These are phyloP conservation scores for Hypericum perforatum DNA, from an alignment of 345 rosid genomes.

Conservation along the genomic window DNA sequence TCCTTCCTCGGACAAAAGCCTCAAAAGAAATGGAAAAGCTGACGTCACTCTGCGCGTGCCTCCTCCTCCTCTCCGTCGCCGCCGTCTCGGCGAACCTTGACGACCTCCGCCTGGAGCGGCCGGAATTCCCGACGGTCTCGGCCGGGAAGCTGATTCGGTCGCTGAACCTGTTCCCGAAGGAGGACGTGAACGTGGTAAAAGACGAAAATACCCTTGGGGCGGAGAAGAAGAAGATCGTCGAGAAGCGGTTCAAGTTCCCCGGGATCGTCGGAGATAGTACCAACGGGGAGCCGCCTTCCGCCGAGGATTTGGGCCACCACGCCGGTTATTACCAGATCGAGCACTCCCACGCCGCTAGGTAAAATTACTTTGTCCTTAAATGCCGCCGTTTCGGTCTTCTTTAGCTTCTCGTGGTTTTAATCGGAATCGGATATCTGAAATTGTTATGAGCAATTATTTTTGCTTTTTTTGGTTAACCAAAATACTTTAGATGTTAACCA, in stretches of 20 bases:
- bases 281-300: conserved; percentile 18
- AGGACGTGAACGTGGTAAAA: conserved; percentile 47
- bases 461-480: no score
- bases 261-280: conserved; percentile 22
- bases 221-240: conserved; percentile 34
- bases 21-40: no score
- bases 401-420: no score
- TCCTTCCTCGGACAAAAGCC: no score
- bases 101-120: conserved; percentile 18
- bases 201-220: conserved; percentile 6
- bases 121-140: conserved; percentile 52
- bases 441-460: no score
- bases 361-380: no score
- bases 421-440: no score
- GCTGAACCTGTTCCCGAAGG: conserved; percentile 74
- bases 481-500: no score
- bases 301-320: conserved; percentile 78
- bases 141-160: conserved; percentile 73
- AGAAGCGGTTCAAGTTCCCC: conserved; percentile 61
- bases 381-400: neutral
- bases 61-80: no score
- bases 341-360: conserved; percentile 76
- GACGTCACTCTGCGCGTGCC: no score
- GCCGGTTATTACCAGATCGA: conserved; percentile 89
- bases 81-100: no score